A percentile compares a stretch with the other conserved stretches of the same genome.
These are phyloP conservation scores for Intubia oerlemansii DNA, from an alignment of 2,329 filamentous ascomycete species.

Conservation along the genomic window DNA sequence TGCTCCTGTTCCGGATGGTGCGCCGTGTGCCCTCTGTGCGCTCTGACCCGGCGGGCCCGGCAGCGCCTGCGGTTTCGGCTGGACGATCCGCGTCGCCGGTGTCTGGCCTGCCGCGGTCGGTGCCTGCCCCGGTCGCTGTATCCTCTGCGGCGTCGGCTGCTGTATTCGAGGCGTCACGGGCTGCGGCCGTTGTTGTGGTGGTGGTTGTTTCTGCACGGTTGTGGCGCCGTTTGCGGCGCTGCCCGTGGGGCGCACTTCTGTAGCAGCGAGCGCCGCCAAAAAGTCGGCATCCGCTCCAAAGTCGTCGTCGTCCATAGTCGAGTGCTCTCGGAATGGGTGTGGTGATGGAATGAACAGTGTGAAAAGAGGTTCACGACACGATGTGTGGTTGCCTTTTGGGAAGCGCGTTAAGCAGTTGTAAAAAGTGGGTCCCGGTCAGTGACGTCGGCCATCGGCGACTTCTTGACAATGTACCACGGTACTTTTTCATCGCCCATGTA, in stretches of 20 bases:
- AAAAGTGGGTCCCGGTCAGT: too few relatives aligned
- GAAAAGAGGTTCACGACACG: too few relatives aligned
- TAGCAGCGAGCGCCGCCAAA: slow-evolving; percentile 30
- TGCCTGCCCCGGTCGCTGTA: slow-evolving; percentile 18
- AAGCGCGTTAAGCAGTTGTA: too few relatives aligned
- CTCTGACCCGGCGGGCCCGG: slow-evolving; percentile 19
- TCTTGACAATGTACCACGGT: too few relatives aligned
- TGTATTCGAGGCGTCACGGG: slow-evolving; percentile 21
- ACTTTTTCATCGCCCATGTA: too few relatives aligned
- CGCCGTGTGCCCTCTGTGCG: too few relatives aligned
- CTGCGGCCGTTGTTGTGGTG: slow-evolving; percentile 12
- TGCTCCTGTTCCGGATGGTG: too few relatives aligned
- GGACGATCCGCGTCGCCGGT: slow-evolving; percentile 38
- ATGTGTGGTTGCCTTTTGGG: too few relatives aligned
- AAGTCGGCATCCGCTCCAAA: slow-evolving; percentile 36
- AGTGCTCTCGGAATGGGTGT: too few relatives aligned
- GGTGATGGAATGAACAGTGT: too few relatives aligned
- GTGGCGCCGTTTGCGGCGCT: not conserved
- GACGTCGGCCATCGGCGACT: too few relatives aligned
- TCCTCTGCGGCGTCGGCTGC: slow-evolving; percentile 30
- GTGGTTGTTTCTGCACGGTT: slow-evolving; percentile 1
- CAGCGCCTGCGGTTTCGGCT: slow-evolving; percentile 76
- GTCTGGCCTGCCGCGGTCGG: slow-evolving; percentile 9
- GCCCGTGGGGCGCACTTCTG: slow-evolving; percentile 13
- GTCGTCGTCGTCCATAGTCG: slow-evolving; percentile 24